A percentile compares a stretch with the other conserved stretches of the same genome.
phyloP scores from a whole-genome alignment of 495 filamentous ascomycete species.

The Acidomyces sp. region DNA sequence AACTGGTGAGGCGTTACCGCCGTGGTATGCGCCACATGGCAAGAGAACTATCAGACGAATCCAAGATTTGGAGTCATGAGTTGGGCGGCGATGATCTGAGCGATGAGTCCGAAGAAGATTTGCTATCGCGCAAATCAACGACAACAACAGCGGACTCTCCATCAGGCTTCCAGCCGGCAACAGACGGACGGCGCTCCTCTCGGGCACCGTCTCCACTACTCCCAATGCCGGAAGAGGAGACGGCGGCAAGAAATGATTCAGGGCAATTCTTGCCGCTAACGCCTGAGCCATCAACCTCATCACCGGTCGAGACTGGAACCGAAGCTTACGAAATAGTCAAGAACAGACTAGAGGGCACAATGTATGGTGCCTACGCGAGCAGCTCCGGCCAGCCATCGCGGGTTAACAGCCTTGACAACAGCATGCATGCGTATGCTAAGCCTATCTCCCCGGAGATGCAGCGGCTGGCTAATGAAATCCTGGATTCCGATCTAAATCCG shows the following conservation, averaged over 20 bases:
- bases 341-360: conserved; percentile 55
- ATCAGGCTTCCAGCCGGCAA: neutral
- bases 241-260: neutral
- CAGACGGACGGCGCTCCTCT: conserved; percentile 2
- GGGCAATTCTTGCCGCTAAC: conserved; percentile 2
- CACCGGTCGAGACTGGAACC: neutral
- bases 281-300: conserved; percentile 2
- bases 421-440: conserved; percentile 1
- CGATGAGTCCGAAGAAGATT: conserved; percentile 21
- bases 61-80: conserved; percentile 62
- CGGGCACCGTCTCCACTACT: conserved; percentile 11
- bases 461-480: conserved; percentile 29
- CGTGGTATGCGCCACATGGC: conserved; percentile 6
- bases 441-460: too few species aligned
- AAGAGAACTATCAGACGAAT: conserved; percentile 8
- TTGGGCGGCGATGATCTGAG: conserved; percentile 39
- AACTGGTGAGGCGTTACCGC: conserved; percentile 8
- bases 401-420: conserved; percentile 39
- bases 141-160: conserved; percentile 8
- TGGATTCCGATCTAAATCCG: conserved; percentile 53
- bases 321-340: conserved; percentile 29
- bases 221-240: conserved; percentile 7
- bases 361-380: conserved; percentile 52
- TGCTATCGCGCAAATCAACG: conserved; percentile 17
- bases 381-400: conserved; percentile 5